Conservation (phyloP, 2,329 filamentous ascomycete species). For the Didymella exigua region DNA sequence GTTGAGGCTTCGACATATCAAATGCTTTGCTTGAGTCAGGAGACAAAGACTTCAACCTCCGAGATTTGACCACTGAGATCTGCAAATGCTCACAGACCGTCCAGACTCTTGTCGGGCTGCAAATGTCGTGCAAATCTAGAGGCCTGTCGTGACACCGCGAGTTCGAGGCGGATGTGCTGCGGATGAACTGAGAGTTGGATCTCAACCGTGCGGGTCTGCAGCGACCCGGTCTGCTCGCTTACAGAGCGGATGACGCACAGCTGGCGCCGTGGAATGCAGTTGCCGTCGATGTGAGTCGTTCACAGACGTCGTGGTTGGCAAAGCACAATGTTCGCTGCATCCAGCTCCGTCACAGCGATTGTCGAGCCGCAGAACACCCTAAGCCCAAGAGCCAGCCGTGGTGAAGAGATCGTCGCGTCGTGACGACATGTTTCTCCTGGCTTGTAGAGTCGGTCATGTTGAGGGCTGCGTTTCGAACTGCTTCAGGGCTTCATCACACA, state of each 20-base stretch:
- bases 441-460: background rate
- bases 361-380: background rate
- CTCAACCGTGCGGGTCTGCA: slow-evolving; percentile 18
- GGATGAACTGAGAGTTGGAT: slow-evolving; percentile 1
- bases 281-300: slow-evolving; percentile 5
- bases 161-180: background rate
- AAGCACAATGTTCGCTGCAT: slow-evolving; percentile 23
- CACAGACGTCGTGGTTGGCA: slow-evolving; percentile 13
- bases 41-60: background rate
- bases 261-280: slow-evolving; percentile 16
- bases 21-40: slow-evolving; percentile 9
- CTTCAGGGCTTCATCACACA: background rate
- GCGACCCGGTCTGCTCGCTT: slow-evolving; percentile 14
- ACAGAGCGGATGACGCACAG: slow-evolving; percentile 14
- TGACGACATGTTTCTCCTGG: background rate
- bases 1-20: background rate
- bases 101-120: background rate
- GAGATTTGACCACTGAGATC: background rate
- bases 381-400: background rate
- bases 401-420: background rate
- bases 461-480: background rate
- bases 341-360: background rate
- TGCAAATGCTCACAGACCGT: background rate
- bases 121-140: slow-evolving; percentile 2
- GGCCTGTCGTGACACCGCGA: slow-evolving; percentile 12